Evolutionary conservation across 1,284 basidiomycete species (phyloP).

Genomic region (Pascua guehoae): DNA sequence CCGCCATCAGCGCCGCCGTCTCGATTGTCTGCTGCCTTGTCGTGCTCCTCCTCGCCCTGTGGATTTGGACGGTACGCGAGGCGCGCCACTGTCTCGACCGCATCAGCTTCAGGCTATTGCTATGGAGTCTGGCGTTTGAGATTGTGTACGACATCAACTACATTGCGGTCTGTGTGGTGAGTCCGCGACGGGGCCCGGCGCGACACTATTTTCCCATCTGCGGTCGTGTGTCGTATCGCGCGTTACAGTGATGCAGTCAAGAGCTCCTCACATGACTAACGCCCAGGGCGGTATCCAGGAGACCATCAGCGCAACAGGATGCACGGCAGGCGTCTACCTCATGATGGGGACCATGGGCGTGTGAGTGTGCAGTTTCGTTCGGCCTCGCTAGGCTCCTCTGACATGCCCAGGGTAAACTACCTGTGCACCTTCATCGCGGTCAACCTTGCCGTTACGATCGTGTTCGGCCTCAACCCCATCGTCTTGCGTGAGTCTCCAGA

Average conservation of each 20-base stretch:
- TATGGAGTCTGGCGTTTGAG: conserved; percentile 31
- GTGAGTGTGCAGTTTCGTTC: conserved; percentile 17
- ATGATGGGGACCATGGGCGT: conserved; percentile 24
- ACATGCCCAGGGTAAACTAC: conserved; percentile 28
- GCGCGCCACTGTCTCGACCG: conserved; percentile 27
- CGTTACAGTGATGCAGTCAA: too few species aligned
- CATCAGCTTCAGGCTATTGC: conserved; percentile 31
- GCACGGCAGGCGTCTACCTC: conserved; percentile 26
- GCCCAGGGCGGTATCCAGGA: not conserved
- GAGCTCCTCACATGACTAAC: not conserved
- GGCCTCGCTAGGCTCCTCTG: not conserved
- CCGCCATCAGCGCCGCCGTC: conserved; percentile 11
- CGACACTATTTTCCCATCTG: too few species aligned
- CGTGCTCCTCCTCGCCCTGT: conserved; percentile 11
- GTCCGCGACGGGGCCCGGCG: too few species aligned
- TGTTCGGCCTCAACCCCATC: conserved; percentile 30
- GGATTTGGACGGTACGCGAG: conserved; percentile 11
- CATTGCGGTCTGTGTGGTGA: conserved; percentile 19
- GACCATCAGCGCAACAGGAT: conserved; percentile 6
- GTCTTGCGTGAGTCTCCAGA: conserved; percentile 9
- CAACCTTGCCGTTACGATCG: conserved; percentile 32
- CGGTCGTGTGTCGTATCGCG: too few species aligned
- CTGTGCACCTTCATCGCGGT: conserved; percentile 34
- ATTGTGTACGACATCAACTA: conserved; percentile 27
- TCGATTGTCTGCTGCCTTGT: conserved; percentile 14